Percentiles rank a stretch among this genome's conserved stretches.
Evolutionary conservation across 2,329 filamentous ascomycete genomes (phyloP).

Genomic region (Ophidiomyces ophidiicola): DNA sequence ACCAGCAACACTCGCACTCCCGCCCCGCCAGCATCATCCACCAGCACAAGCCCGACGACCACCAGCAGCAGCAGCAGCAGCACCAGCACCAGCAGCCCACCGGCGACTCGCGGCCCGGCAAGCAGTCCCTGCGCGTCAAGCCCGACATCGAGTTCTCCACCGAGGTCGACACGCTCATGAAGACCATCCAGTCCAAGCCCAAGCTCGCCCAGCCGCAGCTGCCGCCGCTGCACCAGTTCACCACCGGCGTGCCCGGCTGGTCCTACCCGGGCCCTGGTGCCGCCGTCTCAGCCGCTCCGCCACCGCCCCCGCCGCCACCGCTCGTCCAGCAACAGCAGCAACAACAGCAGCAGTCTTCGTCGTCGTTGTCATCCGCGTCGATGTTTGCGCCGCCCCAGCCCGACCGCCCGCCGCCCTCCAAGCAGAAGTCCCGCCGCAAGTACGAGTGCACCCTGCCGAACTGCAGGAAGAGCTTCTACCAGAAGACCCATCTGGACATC

Average conservation of each 20-base stretch:
- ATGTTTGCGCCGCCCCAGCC: constrained; percentile 23
- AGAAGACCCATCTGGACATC: constrained; percentile 87
- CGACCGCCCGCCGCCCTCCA: constrained; percentile 26
- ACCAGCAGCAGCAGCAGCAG: too few relatives aligned
- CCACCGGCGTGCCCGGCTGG: constrained; percentile 15
- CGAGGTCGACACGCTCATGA: constrained; percentile 78
- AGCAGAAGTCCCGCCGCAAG: constrained; percentile 42
- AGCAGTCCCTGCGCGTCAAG: constrained; percentile 7
- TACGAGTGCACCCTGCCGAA: constrained; percentile 62
- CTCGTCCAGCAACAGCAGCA: constrained; percentile 16
- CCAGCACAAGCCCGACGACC: too few relatives aligned
- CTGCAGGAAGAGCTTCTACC: constrained; percentile 72
- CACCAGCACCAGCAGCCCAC: too few relatives aligned
- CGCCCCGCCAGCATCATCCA: constrained; percentile 28
- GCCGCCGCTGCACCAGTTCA: constrained; percentile 25
- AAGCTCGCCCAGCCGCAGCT: constrained; percentile 20
- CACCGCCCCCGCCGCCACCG: too few relatives aligned
- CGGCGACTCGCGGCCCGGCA: too few relatives aligned
- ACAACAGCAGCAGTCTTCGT: neutral
- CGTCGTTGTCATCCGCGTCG: neutral
- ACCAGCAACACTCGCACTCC: too few relatives aligned
- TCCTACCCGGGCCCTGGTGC: constrained; percentile 13
- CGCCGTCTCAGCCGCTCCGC: constrained; percentile 7
- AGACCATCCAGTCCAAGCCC: constrained; percentile 62
- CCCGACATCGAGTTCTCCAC: constrained; percentile 57